These are phyloP conservation scores for Claviceps lovelessii DNA, from an alignment of 2,329 filamentous ascomycete genomes.

Conservation along the genomic window DNA sequence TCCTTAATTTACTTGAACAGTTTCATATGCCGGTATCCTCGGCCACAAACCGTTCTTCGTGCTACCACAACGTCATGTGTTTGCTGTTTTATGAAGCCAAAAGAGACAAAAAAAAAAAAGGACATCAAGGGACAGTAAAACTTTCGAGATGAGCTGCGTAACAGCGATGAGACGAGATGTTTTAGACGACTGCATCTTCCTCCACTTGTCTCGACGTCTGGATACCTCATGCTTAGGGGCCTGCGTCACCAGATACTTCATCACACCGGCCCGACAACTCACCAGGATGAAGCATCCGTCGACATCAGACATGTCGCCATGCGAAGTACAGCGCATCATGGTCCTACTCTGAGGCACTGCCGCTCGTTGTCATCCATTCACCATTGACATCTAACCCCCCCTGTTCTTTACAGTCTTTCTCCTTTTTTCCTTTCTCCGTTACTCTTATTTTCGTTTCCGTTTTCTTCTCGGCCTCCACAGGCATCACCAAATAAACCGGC, in stretches of 20 bases:
- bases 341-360: neutral
- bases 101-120: neutral
- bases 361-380: neutral
- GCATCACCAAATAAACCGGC: neutral
- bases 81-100: constrained; percentile 1
- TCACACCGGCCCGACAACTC: neutral
- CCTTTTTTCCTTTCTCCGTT: neutral
- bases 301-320: neutral
- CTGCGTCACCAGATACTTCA: neutral
- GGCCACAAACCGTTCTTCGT: neutral
- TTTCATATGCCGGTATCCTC: neutral
- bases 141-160: neutral
- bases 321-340: constrained; percentile 2
- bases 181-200: neutral
- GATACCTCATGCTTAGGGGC: neutral
- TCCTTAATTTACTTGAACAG: neutral
- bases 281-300: neutral
- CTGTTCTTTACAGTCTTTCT: neutral
- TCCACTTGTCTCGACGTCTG: neutral
- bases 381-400: neutral
- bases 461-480: too few relatives aligned
- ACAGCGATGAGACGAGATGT: neutral
- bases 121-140: neutral
- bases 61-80: neutral
- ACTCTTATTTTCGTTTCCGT: too few relatives aligned